phyloP scores from a whole-genome alignment of 768 basidiomycete species.

The Boletus insuetus region DNA sequence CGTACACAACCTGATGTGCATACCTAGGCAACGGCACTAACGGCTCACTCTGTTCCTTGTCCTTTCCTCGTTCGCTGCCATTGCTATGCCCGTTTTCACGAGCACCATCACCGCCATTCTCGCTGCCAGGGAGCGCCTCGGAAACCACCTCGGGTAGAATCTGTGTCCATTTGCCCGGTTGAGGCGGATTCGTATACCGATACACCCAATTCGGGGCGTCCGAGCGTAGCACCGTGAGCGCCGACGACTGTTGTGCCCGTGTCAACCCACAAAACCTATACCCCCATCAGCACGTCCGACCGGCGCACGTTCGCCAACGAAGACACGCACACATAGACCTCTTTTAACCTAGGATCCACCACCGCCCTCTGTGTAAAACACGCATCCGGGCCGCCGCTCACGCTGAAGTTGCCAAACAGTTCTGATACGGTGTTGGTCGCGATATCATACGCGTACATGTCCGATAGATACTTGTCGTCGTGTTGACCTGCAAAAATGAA shows the following conservation, averaged over 20 bases:
- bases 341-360: constrained; percentile 57
- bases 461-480: constrained; percentile 58
- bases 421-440: constrained; percentile 55
- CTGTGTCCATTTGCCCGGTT: constrained; percentile 64
- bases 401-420: constrained; percentile 59
- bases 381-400: constrained; percentile 63
- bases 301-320: constrained; percentile 28
- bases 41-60: constrained; percentile 15
- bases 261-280: constrained; percentile 63
- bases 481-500: constrained; percentile 76
- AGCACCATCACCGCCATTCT: background rate
- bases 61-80: background rate
- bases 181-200: constrained; percentile 47
- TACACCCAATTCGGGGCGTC: constrained; percentile 69
- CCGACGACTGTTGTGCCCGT: constrained; percentile 36
- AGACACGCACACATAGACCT: constrained; percentile 67
- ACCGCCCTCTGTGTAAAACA: constrained; percentile 73
- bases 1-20: constrained; percentile 79
- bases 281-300: background rate
- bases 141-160: constrained; percentile 42
- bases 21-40: constrained; percentile 58
- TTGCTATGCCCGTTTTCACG: background rate
- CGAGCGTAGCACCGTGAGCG: constrained; percentile 20
- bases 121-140: background rate
- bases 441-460: constrained; percentile 76